Percentiles rank a stretch among this genome's conserved stretches.
Evolutionary conservation across 192 early-diverging fungal genomes (phyloP).

Genomic region (Linnemannia hyalina): DNA sequence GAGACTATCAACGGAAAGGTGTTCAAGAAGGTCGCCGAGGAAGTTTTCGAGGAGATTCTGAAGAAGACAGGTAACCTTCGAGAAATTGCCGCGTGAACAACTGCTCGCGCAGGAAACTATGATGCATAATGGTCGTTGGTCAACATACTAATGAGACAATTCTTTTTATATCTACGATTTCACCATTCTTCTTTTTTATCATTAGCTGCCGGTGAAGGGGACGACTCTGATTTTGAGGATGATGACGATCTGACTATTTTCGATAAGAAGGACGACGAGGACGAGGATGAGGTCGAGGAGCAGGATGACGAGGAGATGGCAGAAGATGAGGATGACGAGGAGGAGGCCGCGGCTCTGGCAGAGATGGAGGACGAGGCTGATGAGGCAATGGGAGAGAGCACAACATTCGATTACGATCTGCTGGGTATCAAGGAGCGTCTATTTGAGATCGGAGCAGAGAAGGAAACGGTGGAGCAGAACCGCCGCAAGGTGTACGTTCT

Average conservation of each 20-base stretch:
- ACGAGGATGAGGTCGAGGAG: constrained; percentile 12
- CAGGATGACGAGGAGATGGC: constrained; percentile 52
- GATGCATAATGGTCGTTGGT: neutral
- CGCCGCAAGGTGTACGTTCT: constrained; percentile 42
- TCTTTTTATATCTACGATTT: neutral
- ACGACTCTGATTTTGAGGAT: constrained; percentile 48
- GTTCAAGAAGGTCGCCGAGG: constrained; percentile 62
- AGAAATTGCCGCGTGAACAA: neutral
- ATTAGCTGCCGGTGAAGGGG: constrained; percentile 51
- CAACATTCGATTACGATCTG: constrained; percentile 51
- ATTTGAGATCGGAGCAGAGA: constrained; percentile 3
- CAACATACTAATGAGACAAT: constrained; percentile 3
- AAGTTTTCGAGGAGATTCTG: constrained; percentile 60
- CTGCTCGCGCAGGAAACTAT: neutral
- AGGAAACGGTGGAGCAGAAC: constrained; percentile 48
- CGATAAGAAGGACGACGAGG: constrained; percentile 30
- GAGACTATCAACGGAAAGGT: constrained; percentile 63
- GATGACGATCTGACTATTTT: constrained; percentile 43
- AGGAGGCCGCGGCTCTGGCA: constrained; percentile 35
- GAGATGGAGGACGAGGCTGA: constrained; percentile 42
- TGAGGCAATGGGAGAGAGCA: constrained; percentile 36
- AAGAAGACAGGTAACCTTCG: constrained; percentile 44
- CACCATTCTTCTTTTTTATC: neutral
- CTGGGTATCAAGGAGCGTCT: constrained; percentile 50
- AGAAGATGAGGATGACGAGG: constrained; percentile 48